Evolutionary conservation across 2,329 filamentous ascomycete species (phyloP).

Genomic region (Dactylonectria estremocensis): DNA sequence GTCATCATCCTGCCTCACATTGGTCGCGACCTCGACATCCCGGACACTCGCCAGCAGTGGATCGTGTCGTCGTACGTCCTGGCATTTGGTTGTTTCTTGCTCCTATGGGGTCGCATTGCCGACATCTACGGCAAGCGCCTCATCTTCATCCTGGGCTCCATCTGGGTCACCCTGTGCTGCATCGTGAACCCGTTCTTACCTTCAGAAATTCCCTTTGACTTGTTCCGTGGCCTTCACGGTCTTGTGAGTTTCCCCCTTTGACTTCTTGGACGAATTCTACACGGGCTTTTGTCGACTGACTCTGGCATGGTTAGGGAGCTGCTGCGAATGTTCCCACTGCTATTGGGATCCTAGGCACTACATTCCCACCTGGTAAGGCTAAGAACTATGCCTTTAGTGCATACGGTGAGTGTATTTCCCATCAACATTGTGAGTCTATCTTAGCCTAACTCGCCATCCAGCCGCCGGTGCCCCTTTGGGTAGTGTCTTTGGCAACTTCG

Average conservation of each 20-base stretch:
- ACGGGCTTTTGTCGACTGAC: background rate
- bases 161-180: slow-evolving; percentile 73
- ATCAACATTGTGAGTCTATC: background rate
- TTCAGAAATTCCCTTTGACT: slow-evolving; percentile 77
- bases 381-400: slow-evolving; percentile 80
- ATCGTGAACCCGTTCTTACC: slow-evolving; percentile 75
- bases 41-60: slow-evolving; percentile 74
- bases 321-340: slow-evolving; percentile 81
- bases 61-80: slow-evolving; percentile 77
- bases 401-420: slow-evolving; percentile 61
- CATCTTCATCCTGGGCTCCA: slow-evolving; percentile 76
- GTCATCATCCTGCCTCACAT: slow-evolving; percentile 68
- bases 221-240: slow-evolving; percentile 78
- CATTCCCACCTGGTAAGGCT: slow-evolving; percentile 76
- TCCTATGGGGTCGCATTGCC: slow-evolving; percentile 78
- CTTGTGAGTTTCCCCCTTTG: slow-evolving; percentile 55
- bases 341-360: slow-evolving; percentile 78
- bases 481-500: slow-evolving; percentile 74
- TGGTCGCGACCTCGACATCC: slow-evolving; percentile 68
- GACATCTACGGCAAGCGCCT: slow-evolving; percentile 77
- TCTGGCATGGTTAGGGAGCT: slow-evolving; percentile 62
- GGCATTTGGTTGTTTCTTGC: slow-evolving; percentile 77
- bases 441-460: slow-evolving; percentile 40
- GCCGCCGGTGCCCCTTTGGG: slow-evolving; percentile 77
- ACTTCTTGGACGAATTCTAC: too few relatives aligned